Evolutionary conservation across 164 flowering plant species (phyloP).

Genomic region (Berberis vulgaris): DNA sequence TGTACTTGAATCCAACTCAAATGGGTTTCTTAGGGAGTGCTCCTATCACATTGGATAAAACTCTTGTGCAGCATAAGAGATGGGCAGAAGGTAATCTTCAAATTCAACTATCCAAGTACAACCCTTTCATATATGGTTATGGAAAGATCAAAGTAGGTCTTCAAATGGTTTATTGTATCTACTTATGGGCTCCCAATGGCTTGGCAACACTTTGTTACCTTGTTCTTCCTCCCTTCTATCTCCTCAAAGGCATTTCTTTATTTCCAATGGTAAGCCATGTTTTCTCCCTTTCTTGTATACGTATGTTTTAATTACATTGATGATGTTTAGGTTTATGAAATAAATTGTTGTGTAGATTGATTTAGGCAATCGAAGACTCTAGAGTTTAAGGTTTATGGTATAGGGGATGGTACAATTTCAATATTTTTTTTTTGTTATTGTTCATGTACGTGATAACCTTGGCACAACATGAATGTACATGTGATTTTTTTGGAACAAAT

Average conservation of each 20-base stretch:
- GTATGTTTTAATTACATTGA: too few species aligned
- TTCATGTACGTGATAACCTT: too few species aligned
- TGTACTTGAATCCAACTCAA: constrained; percentile 33
- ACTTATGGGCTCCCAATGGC: constrained; percentile 45
- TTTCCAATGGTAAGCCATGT: constrained; percentile 43
- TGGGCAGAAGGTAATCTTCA: constrained; percentile 73
- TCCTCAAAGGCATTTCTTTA: constrained; percentile 44
- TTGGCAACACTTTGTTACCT: constrained; percentile 42
- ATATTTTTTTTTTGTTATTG: too few species aligned
- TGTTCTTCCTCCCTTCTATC: constrained; percentile 47
- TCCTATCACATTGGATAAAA: constrained; percentile 33
- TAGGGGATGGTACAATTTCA: too few species aligned
- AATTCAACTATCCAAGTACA: constrained; percentile 40
- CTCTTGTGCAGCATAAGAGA: constrained; percentile 56
- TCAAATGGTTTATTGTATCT: constrained; percentile 38
- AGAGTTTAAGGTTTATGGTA: too few species aligned
- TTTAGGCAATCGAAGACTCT: too few species aligned
- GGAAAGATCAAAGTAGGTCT: constrained; percentile 37
- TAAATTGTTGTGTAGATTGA: too few species aligned
- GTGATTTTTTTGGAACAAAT: too few species aligned
- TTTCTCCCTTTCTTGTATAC: background rate
- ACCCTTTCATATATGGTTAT: constrained; percentile 39
- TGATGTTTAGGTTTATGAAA: too few species aligned
- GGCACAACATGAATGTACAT: too few species aligned
- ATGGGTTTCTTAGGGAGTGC: constrained; percentile 51